A percentile compares a stretch with the other conserved stretches of the same genome.
Conservation (phyloP, 1,284 basidiomycete species). For the Heliocybe sulcata region DNA sequence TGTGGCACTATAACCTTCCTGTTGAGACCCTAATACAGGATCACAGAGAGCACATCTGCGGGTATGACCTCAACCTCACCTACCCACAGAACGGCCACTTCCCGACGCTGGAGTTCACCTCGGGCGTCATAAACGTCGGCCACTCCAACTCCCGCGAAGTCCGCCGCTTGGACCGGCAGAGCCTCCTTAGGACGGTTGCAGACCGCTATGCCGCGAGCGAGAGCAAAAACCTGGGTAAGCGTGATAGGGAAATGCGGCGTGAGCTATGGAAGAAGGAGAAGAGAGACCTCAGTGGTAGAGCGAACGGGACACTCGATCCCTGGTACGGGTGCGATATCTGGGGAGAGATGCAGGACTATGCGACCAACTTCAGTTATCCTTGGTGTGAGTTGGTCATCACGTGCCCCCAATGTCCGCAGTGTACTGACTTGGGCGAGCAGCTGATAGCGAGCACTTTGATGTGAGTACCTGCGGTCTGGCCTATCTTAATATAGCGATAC, state of each 20-base stretch:
- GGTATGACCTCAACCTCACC: slow-evolving; percentile 59
- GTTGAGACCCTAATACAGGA: too few species aligned
- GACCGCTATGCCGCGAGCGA: background rate
- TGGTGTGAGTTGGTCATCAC: slow-evolving; percentile 27
- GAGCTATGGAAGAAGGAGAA: slow-evolving; percentile 10
- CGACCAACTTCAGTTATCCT: slow-evolving; percentile 25
- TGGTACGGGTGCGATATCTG: slow-evolving; percentile 27
- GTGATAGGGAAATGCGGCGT: background rate
- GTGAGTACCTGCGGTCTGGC: background rate
- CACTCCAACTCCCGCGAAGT: background rate
- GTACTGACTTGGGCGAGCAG: background rate
- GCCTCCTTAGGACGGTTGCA: background rate
- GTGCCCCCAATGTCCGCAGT: too few species aligned
- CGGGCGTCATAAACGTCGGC: background rate
- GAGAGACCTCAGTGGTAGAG: slow-evolving; percentile 17
- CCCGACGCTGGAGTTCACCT: slow-evolving; percentile 24
- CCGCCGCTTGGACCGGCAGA: background rate
- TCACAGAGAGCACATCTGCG: slow-evolving; percentile 54
- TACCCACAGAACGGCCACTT: slow-evolving; percentile 59
- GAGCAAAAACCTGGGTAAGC: background rate
- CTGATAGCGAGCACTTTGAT: slow-evolving; percentile 6
- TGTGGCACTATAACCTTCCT: too few species aligned
- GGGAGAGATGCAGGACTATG: slow-evolving; percentile 28
- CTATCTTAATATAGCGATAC: background rate
- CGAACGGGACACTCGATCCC: slow-evolving; percentile 24